Base-by-base conservation (phyloP, 2,329 filamentous ascomycete species). In the Hysterium pulicare region DNA sequence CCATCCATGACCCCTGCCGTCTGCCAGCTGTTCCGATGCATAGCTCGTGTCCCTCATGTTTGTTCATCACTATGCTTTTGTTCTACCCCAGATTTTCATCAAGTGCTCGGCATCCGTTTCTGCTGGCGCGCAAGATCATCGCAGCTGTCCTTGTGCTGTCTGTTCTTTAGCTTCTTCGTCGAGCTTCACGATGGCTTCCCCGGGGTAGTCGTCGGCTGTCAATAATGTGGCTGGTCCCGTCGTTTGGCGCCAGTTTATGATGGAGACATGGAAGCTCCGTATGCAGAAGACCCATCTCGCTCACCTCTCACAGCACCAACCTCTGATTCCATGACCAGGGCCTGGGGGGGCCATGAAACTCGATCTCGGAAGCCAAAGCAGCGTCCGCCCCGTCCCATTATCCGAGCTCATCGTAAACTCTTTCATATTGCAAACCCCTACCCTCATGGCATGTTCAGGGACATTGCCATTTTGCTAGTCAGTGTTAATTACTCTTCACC, bases 311-410 rank as follows among this genome's bases (percentile, higher is more conserved):
- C 50, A 49, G 47, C 50, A 44, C 44, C 47, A 37, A 35, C 41
- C 41, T 42, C 39, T 49, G 36, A 45, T 50, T 48, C 53, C 31
- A 33, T 43, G 42, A 43, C 50, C 44, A 46, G 28, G 41, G 48
- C 47, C 44, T 40, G 37, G 40, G 37, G 50, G 23, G 48, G 42
- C 50, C 45, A 49, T 57, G 55, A 55, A 50, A 52, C 55, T 53
- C 49, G 48, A 49, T 56, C 52, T 58, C 54, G 54, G 52, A 50
- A 51, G 52, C 47, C 51, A 50, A 45, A 50, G 50, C 53, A 51
- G 45, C 46, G 46, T 47, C 49, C 49, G 51, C 46, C 44, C 46
- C 50, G 51, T 49, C 40, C 49, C 46, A 53, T 53, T 47, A 49
- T 45, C 48, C 51, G 50, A 46, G 21, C 40, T 44, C 38, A 19